These are phyloP conservation scores for Trichoderma gamsii DNA, from an alignment of 495 filamentous ascomycete species.

Conservation along the genomic window DNA sequence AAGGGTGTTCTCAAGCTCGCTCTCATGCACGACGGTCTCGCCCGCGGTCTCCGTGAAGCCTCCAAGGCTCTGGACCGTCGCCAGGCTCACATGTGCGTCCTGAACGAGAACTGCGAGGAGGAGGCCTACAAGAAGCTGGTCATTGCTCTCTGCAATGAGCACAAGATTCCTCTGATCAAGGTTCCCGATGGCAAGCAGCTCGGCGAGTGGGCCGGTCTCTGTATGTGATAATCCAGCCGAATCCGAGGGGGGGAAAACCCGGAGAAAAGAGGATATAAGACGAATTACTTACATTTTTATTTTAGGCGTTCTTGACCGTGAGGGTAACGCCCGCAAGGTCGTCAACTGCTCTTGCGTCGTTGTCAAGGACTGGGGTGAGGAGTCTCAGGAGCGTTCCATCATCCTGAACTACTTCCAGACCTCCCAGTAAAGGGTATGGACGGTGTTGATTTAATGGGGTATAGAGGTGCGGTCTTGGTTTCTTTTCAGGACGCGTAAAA, in stretches of 20 bases:
- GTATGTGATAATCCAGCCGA: slow-evolving; percentile 51
- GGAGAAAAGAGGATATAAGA: neutral
- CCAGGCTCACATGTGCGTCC: slow-evolving; percentile 98
- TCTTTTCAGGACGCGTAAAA: slow-evolving; percentile 12
- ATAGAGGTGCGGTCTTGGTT: slow-evolving; percentile 19
- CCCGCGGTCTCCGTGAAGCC: slow-evolving; percentile 94
- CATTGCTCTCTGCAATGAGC: slow-evolving; percentile 93
- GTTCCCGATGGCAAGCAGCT: slow-evolving; percentile 98
- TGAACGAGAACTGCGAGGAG: slow-evolving; percentile 98
- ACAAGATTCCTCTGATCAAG: slow-evolving; percentile 99
- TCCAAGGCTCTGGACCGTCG: slow-evolving; percentile 95
- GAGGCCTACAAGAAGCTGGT: slow-evolving; percentile 99
- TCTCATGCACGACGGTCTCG: slow-evolving; percentile 98
- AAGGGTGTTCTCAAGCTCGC: slow-evolving; percentile 97
- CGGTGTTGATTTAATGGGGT: slow-evolving; percentile 13
- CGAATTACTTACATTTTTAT: slow-evolving; percentile 20
- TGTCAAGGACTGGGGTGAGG: slow-evolving; percentile 98
- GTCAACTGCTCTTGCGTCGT: slow-evolving; percentile 99
- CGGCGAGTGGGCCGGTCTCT: slow-evolving; percentile 99
- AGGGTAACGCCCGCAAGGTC: slow-evolving; percentile 98
- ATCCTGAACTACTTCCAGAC: slow-evolving; percentile 99
- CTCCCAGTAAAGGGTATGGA: slow-evolving; percentile 47
- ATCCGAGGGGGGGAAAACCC: neutral
- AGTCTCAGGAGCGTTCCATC: slow-evolving; percentile 94
- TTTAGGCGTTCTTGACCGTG: slow-evolving; percentile 91